These are phyloP conservation scores for Solanum chacoense DNA, from an alignment of 305 asterid species.

Conservation along the genomic window DNA sequence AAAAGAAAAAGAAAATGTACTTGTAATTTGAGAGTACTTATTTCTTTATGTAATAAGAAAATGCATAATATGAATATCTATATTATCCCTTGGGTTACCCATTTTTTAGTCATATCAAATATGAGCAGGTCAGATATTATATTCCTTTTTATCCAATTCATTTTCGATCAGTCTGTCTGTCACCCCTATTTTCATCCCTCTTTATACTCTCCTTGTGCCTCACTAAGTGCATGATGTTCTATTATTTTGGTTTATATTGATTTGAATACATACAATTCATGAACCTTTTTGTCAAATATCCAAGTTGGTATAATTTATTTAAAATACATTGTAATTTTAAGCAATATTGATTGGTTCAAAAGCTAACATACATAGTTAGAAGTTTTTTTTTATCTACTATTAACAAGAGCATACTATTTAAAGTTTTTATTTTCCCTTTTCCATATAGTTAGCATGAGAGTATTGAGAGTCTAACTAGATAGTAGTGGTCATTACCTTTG, in stretches of 20 bases:
- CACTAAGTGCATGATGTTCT: neutral
- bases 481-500: constrained; percentile 1
- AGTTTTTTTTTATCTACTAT: neutral
- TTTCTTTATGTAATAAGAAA: neutral
- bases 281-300: neutral
- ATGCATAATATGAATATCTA: too few species aligned
- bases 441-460: neutral
- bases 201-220: neutral
- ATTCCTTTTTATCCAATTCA: too few species aligned
- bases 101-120: too few species aligned
- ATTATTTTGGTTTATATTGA: neutral
- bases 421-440: neutral
- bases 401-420: neutral
- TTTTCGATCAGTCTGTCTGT: neutral
- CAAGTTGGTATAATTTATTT: neutral
- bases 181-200: neutral
- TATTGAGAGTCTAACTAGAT: neutral
- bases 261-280: neutral
- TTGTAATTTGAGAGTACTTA: neutral
- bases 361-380: neutral
- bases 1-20: neutral
- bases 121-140: neutral
- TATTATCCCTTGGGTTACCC: too few species aligned
- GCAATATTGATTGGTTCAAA: neutral
- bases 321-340: neutral